These are phyloP conservation scores for Termitomyces titanicus DNA, from an alignment of 768 basidiomycete species.

Conservation along the genomic window DNA sequence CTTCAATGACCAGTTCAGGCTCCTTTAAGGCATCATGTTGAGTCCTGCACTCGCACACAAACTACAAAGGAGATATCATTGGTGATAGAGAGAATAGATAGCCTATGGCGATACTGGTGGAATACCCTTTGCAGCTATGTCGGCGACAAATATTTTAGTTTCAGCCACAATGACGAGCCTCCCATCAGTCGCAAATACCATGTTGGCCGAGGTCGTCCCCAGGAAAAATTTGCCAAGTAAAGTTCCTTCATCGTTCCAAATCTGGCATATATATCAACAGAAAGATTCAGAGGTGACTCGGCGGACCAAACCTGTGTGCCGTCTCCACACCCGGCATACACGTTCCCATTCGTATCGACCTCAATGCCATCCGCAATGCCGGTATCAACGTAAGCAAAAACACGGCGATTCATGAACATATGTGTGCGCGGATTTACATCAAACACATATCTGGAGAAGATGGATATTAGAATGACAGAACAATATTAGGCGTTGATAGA, in stretches of 20 bases:
- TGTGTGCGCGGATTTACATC: conserved; percentile 58
- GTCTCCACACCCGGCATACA: conserved; percentile 68
- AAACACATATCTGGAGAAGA: conserved; percentile 52
- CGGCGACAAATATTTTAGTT: conserved; percentile 43
- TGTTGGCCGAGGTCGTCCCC: conserved; percentile 37
- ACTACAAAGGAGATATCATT: no score
- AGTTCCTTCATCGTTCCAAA: conserved; percentile 51
- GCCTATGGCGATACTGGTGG: conserved; percentile 9
- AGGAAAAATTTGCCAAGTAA: conserved; percentile 67
- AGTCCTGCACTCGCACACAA: background rate
- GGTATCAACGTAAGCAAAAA: conserved; percentile 65
- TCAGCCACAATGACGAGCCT: conserved; percentile 44
- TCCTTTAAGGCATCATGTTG: no score
- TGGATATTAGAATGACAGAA: background rate
- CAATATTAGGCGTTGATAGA: background rate
- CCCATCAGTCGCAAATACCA: conserved; percentile 41
- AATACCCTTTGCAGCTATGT: conserved; percentile 36
- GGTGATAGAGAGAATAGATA: no score
- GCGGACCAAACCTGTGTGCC: conserved; percentile 49
- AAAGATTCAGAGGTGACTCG: background rate
- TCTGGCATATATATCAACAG: conserved; percentile 23
- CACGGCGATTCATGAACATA: conserved; percentile 54
- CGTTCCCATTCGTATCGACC: conserved; percentile 59
- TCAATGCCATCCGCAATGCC: conserved; percentile 69
- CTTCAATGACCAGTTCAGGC: no score